These are phyloP conservation scores for Hyphodiscus sp. DNA, from an alignment of 2,329 filamentous ascomycete species.

Conservation along the genomic window DNA sequence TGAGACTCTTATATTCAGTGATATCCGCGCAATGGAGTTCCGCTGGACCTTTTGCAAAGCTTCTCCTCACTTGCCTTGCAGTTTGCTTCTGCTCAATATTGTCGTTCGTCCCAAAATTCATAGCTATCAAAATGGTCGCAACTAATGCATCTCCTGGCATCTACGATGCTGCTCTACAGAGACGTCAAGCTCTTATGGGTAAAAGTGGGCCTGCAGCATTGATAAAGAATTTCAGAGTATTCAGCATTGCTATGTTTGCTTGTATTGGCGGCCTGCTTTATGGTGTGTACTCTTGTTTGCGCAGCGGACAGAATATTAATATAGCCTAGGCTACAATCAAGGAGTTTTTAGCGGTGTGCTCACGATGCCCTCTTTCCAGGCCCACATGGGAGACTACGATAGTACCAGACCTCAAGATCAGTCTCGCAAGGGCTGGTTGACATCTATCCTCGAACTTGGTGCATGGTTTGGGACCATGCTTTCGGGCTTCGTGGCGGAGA, in stretches of 20 bases:
- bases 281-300: slow-evolving; percentile 14
- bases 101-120: background rate
- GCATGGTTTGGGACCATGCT: slow-evolving; percentile 70
- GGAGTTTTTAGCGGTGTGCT: slow-evolving; percentile 69
- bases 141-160: slow-evolving; percentile 29
- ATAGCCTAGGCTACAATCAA: slow-evolving; percentile 55
- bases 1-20: slow-evolving; percentile 2
- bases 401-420: slow-evolving; percentile 39
- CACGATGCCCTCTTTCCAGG: slow-evolving; percentile 47
- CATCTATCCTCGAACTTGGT: slow-evolving; percentile 66
- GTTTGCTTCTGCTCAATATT: background rate
- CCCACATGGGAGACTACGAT: slow-evolving; percentile 49
- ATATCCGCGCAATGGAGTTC: slow-evolving; percentile 7
- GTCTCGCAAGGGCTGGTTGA: slow-evolving; percentile 53
- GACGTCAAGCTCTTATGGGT: slow-evolving; percentile 48
- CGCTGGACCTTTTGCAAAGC: background rate
- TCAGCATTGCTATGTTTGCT: slow-evolving; percentile 54
- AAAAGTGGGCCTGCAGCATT: slow-evolving; percentile 45
- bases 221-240: slow-evolving; percentile 54
- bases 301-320: slow-evolving; percentile 24
- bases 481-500: slow-evolving; percentile 66
- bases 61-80: slow-evolving; percentile 1
- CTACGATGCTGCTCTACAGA: slow-evolving; percentile 46
- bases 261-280: slow-evolving; percentile 55
- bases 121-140: slow-evolving; percentile 17